Evolutionary conservation across 306 rosid species (phyloP), one percentile per base, ranked within the genome.

Genomic region (Castanospermum australe): DNA sequence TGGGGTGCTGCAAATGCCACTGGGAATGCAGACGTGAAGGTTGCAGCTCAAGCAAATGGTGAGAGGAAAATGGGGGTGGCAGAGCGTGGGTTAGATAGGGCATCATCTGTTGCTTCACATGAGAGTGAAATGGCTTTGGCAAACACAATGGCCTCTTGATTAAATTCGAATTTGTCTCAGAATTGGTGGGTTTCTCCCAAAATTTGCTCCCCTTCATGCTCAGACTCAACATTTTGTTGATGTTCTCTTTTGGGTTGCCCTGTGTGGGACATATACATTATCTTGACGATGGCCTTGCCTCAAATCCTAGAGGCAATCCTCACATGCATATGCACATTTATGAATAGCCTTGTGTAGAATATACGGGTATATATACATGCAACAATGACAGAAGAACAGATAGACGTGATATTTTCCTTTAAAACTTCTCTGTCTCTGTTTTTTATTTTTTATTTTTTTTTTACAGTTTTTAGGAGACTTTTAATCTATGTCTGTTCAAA

Each of bases 111-210:
- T 8, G 51, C 6, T 32, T 86, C 89, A 4, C 84, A 74, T 57
- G 91, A 90, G 74, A 90, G 95, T 45, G 88, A 88, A 85, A 65
- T 54, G 67, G 85, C 95, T 6, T 77, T 90, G 59, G 82, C 90
- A 59, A 69, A 56, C n/a, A 59, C 91, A 30, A 85, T 81, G 91
- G 84, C 48, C 5, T 67, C 84, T 4, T 84, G 71, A 81, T 44
- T 14, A 33, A 41, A 8, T 65, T 32, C 36, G 36, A 33, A 63
- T 64, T 61, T 73, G 24, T 7, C 17, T 17, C 9, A 21, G 5
- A 15, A 20, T 48, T 48, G 54, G 54, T 48, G 54, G 54, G 21
- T 48, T 47, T 5, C 54, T 48, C 54, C 54, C 54, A 48, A 48
- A 14, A 48, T 48, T 48, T 48, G 54, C 54, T 5, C 20, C 20